Evolutionary conservation across 495 filamentous ascomycete species (phyloP).

Genomic region (Cladorrhinum samala): DNA sequence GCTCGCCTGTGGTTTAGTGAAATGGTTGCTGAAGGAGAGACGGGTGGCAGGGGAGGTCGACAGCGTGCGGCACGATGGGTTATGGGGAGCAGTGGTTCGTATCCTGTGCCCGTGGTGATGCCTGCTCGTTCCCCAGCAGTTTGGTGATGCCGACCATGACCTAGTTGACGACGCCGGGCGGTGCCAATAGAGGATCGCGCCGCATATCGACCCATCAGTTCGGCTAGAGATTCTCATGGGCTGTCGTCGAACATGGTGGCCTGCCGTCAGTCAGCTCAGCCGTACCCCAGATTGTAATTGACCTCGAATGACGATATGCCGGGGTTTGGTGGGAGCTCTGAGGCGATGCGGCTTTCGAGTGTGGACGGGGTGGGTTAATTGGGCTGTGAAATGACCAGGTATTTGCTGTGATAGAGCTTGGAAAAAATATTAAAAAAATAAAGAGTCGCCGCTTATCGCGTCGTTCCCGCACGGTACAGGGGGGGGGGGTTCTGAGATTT

Average conservation of each 20-base stretch:
- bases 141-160: slow-evolving; percentile 26
- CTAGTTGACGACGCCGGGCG: slow-evolving; percentile 33
- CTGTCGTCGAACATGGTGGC: slow-evolving; percentile 43
- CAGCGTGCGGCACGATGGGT: slow-evolving; percentile 8
- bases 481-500: neutral
- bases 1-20: neutral
- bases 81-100: no score
- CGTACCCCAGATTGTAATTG: slow-evolving; percentile 19
- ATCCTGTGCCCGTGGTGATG: no score
- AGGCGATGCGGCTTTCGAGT: neutral
- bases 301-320: neutral
- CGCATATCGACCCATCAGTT: slow-evolving; percentile 49
- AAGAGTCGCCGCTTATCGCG: neutral
- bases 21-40: neutral
- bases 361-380: no score
- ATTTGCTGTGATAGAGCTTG: neutral
- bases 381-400: neutral
- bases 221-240: slow-evolving; percentile 48
- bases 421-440: neutral
- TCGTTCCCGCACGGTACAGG: neutral
- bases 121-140: no score
- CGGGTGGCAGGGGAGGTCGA: slow-evolving; percentile 7
- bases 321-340: neutral
- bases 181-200: slow-evolving; percentile 39
- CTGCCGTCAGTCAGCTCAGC: slow-evolving; percentile 36